Evolutionary conservation across 2,329 filamentous ascomycete species (phyloP).

Genomic region (Cladophialophora yegresii): DNA sequence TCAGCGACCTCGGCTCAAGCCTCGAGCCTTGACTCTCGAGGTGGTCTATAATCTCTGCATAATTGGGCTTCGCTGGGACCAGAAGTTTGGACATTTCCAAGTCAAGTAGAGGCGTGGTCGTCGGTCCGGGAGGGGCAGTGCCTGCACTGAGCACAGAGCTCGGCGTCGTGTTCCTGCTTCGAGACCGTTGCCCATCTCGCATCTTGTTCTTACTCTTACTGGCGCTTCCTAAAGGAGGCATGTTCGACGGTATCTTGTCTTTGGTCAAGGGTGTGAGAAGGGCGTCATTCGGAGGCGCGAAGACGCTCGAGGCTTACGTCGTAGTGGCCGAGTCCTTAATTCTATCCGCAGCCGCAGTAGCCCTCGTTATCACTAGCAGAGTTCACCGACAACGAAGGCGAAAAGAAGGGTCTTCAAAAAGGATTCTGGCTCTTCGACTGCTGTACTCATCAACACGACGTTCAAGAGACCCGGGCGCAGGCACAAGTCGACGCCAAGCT

Average conservation of each 20-base stretch:
- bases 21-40: conserved; percentile 53
- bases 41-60: conserved; percentile 61
- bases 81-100: conserved; percentile 54
- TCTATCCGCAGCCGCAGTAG: too few species aligned
- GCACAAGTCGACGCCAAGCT: neutral
- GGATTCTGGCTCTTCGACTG: neutral
- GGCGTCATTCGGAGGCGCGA: conserved; percentile 2
- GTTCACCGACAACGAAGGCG: neutral
- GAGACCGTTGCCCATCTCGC: conserved; percentile 56
- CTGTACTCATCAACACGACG: neutral
- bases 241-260: conserved; percentile 28
- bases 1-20: conserved; percentile 51
- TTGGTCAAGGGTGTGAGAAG: neutral
- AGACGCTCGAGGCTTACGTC: neutral
- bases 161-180: conserved; percentile 66
- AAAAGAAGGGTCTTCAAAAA: neutral
- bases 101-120: conserved; percentile 57
- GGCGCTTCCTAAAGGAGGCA: conserved; percentile 45
- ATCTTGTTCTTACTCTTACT: conserved; percentile 57
- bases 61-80: conserved; percentile 52
- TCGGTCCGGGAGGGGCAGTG: conserved; percentile 41
- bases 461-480: neutral
- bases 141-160: conserved; percentile 56
- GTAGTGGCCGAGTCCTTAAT: neutral
- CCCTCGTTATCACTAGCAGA: neutral